phyloP scores from a whole-genome alignment of 1,139 yeast species.

The Magnusiomyces paraingens region DNA sequence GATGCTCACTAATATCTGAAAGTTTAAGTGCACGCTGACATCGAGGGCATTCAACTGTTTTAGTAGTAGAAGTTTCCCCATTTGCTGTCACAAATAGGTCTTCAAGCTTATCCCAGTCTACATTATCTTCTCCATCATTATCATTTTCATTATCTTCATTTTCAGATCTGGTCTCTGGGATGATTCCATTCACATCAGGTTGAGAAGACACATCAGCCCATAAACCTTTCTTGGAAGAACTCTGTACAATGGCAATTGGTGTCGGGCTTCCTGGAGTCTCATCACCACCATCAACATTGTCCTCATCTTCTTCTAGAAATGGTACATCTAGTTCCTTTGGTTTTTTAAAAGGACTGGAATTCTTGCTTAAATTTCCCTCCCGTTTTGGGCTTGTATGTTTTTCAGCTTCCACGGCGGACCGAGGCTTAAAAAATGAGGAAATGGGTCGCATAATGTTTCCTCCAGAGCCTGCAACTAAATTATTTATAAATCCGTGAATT shows the following conservation, averaged over 20 bases:
- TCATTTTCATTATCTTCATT: conserved; percentile 15
- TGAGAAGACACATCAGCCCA: neutral
- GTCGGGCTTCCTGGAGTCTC: neutral
- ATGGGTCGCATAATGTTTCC: neutral
- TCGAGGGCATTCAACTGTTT: conserved; percentile 23
- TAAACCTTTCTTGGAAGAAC: neutral
- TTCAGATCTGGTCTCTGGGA: neutral
- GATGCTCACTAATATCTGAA: conserved; percentile 29
- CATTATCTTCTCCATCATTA: conserved; percentile 16
- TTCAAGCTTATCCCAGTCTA: conserved; percentile 1
- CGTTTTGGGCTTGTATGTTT: neutral
- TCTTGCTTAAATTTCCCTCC: neutral
- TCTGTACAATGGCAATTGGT: neutral
- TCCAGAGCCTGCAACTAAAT: neutral
- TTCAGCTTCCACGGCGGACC: neutral
- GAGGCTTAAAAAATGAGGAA: conserved; percentile 9
- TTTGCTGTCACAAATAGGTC: conserved; percentile 8
- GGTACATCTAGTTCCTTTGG: neutral
- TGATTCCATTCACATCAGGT: neutral
- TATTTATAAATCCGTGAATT: conserved; percentile 3
- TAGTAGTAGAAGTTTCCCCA: conserved; percentile 6
- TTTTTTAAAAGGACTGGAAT: neutral
- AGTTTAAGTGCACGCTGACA: conserved; percentile 24
- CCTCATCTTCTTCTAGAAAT: neutral
- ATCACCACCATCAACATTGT: neutral